Conservation (phyloP, 2,329 filamentous ascomycete species). For the Cladosporium sp. region DNA sequence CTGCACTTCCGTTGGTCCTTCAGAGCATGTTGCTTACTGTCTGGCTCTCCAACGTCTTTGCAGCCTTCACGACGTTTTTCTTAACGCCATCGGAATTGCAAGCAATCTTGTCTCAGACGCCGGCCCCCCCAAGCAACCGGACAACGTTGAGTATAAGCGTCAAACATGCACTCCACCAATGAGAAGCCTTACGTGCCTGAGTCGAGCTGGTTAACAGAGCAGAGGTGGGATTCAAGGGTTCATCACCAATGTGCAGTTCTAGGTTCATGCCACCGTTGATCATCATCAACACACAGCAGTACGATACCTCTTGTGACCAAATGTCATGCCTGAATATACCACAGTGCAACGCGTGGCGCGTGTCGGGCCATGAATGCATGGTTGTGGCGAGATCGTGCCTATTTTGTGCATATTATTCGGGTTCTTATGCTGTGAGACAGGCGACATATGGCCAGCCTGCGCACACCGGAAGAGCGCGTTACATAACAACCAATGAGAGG, state of each 20-base stretch:
- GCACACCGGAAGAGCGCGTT: background rate
- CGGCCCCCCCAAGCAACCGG: background rate
- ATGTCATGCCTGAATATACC: background rate
- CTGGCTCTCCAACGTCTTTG: background rate
- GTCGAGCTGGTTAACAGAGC: background rate
- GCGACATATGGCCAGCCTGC: background rate
- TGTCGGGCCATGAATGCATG: background rate
- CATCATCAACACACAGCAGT: background rate
- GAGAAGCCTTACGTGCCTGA: background rate
- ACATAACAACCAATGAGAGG: background rate
- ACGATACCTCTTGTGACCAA: background rate
- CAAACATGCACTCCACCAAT: background rate
- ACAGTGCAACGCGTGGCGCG: background rate
- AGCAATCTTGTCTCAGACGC: conserved; percentile 2
- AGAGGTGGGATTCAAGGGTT: background rate
- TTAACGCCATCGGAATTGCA: background rate
- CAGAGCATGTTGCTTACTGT: background rate
- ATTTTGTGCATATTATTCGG: background rate
- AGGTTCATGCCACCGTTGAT: background rate
- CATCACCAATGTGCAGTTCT: background rate
- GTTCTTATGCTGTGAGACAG: background rate
- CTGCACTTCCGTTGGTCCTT: background rate
- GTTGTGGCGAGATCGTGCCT: background rate
- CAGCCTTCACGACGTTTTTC: background rate
- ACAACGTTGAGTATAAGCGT: conserved; percentile 6